Conservation (phyloP, 306 rosid genomes). For the Quercus robur region DNA sequence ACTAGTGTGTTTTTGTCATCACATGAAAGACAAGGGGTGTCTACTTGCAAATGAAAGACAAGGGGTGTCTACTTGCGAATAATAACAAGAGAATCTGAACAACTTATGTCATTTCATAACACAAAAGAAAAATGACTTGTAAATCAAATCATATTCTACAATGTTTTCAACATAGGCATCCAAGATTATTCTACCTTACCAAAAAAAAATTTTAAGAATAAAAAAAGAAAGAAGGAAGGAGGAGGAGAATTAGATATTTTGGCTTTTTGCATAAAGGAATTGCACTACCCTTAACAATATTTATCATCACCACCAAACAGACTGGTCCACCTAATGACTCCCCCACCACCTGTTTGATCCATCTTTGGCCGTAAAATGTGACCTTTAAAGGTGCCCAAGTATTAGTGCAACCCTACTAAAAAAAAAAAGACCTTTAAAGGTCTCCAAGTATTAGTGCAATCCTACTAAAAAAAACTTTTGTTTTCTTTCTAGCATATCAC, state of each 20-base stretch:
- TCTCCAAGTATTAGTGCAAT: neutral
- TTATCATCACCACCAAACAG: neutral
- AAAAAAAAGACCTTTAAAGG: neutral
- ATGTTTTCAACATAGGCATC: no score
- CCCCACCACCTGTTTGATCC: neutral
- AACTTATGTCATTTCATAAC: no score
- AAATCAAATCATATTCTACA: no score
- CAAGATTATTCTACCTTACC: no score
- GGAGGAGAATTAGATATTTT: neutral
- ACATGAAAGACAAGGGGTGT: no score
- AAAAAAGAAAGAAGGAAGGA: neutral
- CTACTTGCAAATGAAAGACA: no score
- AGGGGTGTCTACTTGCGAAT: no score
- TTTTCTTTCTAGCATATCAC: neutral
- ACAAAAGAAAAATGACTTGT: no score
- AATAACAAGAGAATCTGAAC: no score
- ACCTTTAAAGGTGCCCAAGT: neutral
- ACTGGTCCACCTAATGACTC: neutral
- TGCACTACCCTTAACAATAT: neutral
- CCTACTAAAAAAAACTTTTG: neutral
- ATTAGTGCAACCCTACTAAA: no score
- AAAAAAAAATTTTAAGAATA: accelerated
- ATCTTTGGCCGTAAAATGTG: neutral
- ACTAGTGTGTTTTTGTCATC: no score
- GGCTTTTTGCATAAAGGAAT: neutral